Conservation (phyloP, 441 rosid genomes). For the Populus hybrid region DNA sequence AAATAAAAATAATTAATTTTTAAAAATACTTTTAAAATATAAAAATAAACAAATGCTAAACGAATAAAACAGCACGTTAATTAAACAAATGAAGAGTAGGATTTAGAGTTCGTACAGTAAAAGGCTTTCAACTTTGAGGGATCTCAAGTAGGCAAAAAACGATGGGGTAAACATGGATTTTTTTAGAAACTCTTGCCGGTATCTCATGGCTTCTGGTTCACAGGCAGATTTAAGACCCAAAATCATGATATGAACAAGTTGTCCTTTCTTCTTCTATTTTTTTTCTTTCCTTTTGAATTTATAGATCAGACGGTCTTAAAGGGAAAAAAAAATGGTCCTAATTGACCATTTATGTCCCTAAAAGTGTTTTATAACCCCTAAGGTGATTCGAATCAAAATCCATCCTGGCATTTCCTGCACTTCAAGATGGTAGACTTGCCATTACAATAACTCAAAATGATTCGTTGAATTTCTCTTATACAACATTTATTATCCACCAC, state of each 20-base stretch:
- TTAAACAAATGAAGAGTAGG: too few species aligned
- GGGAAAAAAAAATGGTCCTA: not conserved
- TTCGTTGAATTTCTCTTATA: conserved; percentile 8
- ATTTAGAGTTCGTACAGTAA: too few species aligned
- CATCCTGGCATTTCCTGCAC: not conserved
- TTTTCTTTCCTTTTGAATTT: not conserved
- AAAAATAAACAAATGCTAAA: too few species aligned
- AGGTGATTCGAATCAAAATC: not conserved
- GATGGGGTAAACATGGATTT: not conserved
- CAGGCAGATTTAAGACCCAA: too few species aligned
- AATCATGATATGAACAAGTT: too few species aligned
- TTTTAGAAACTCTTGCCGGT: too few species aligned
- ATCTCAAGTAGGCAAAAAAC: too few species aligned
- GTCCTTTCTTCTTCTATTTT: too few species aligned
- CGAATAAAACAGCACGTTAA: not conserved
- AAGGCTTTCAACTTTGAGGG: too few species aligned
- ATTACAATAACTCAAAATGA: conserved; percentile 1
- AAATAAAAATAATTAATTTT: too few species aligned
- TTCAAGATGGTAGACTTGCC: not conserved
- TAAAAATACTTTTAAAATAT: too few species aligned
- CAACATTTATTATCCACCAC: conserved; percentile 13
- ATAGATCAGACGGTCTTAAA: not conserved
- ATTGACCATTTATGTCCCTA: not conserved
- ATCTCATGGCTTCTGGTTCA: too few species aligned
- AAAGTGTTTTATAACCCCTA: not conserved